These are phyloP conservation scores for Monosporascus sp. DNA, from an alignment of 2,329 filamentous ascomycete species.

Conservation along the genomic window DNA sequence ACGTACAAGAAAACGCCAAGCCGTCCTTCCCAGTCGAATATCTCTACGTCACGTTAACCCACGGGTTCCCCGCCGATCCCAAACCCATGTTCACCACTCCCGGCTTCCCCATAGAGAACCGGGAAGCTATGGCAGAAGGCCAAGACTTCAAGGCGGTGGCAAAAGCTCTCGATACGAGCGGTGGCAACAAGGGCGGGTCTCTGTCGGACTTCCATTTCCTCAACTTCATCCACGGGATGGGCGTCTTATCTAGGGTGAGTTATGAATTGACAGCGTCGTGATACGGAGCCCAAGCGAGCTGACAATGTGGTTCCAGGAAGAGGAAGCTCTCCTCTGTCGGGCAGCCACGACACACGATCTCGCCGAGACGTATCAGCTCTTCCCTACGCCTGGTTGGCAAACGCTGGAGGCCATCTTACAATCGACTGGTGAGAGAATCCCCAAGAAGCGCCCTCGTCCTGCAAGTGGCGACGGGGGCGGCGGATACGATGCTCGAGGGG, in stretches of 20 bases:
- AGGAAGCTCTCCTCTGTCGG: slow-evolving; percentile 79
- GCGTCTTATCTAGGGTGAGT: slow-evolving; percentile 78
- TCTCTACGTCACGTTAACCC: slow-evolving; percentile 89
- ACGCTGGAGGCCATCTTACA: slow-evolving; percentile 89
- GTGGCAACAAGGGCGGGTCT: slow-evolving; percentile 54
- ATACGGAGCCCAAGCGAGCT: slow-evolving; percentile 2
- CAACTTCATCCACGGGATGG: slow-evolving; percentile 77
- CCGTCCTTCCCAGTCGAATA: slow-evolving; percentile 96
- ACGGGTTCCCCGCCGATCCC: slow-evolving; percentile 83
- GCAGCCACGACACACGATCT: slow-evolving; percentile 79
- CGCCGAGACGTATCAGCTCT: slow-evolving; percentile 74
- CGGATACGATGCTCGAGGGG: slow-evolving; percentile 17
- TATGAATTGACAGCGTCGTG: not conserved
- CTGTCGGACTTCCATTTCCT: slow-evolving; percentile 93
- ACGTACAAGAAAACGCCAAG: slow-evolving; percentile 95
- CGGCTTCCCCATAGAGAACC: slow-evolving; percentile 86
- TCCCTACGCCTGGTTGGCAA: slow-evolving; percentile 87
- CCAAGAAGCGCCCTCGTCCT: slow-evolving; percentile 59
- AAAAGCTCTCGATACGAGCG: slow-evolving; percentile 61
- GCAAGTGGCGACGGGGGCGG: slow-evolving; percentile 30
- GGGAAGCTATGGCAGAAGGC: slow-evolving; percentile 77
- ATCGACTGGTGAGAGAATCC: slow-evolving; percentile 94
- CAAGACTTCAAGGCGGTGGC: slow-evolving; percentile 71
- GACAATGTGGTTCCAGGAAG: slow-evolving; percentile 58
- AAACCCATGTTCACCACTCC: slow-evolving; percentile 70